Evolutionary conservation across 2,329 filamentous ascomycete genomes (phyloP).

Genomic region (Trichoderma pleuroti): DNA sequence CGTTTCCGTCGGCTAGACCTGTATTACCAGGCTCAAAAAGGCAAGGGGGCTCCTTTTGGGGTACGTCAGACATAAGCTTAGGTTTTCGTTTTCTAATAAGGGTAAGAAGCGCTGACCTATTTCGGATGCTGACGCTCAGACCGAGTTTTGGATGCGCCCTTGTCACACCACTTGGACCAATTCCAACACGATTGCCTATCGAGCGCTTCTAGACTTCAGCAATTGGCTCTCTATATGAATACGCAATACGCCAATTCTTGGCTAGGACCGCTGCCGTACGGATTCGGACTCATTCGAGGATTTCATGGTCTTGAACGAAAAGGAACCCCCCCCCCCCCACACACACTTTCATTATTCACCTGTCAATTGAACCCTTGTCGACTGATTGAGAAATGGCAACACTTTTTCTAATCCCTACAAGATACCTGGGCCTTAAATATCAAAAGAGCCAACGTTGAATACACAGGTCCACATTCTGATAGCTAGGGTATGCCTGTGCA

Average conservation of each 20-base stretch:
- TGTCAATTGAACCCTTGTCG: background rate
- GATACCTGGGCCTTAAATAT: background rate
- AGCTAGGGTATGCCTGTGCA: background rate
- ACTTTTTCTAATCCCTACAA: background rate
- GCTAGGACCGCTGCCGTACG: no score
- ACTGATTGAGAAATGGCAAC: background rate
- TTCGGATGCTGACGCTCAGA: background rate
- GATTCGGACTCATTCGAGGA: background rate
- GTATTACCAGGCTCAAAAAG: background rate
- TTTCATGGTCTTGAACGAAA: background rate
- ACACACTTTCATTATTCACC: background rate
- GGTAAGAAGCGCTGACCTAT: background rate
- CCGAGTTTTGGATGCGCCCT: background rate
- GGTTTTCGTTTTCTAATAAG: background rate
- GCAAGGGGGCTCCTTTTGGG: background rate
- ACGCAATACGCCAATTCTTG: background rate
- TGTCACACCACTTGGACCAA: background rate
- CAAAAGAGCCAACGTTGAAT: background rate
- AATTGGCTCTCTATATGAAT: background rate
- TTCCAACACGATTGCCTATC: background rate
- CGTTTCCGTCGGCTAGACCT: background rate
- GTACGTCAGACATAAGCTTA: background rate
- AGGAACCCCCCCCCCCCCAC: no score
- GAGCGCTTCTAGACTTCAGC: background rate
- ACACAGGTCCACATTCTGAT: background rate